Conservation (phyloP, 108 stramenopile species). For the Nitzschia palea region DNA sequence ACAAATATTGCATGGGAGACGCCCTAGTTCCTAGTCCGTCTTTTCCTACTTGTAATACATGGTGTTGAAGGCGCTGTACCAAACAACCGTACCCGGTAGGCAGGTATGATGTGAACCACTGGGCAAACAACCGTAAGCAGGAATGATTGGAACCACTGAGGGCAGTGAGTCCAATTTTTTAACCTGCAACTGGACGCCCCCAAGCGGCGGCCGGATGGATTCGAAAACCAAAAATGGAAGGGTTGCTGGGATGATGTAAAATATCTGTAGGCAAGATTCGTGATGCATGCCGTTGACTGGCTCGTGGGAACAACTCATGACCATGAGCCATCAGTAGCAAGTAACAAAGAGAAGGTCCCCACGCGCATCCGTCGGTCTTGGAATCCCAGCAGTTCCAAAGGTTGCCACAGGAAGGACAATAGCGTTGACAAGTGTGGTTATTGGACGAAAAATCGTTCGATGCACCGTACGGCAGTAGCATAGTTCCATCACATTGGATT, state of each 20-base stretch:
- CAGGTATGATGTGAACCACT: no score
- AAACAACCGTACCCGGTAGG: no score
- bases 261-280: background rate
- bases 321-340: slow-evolving; percentile 53
- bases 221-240: slow-evolving; percentile 45
- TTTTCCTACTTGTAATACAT: no score
- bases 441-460: slow-evolving; percentile 28
- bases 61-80: no score
- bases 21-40: no score
- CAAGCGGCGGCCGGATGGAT: slow-evolving; percentile 37
- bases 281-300: background rate
- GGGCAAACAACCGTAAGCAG: no score
- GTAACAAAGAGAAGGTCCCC: slow-evolving; percentile 54
- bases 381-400: slow-evolving; percentile 45
- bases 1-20: no score
- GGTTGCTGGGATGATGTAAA: slow-evolving; percentile 9
- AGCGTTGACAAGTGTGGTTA: slow-evolving; percentile 21
- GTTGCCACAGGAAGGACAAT: slow-evolving; percentile 38
- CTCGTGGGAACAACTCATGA: slow-evolving; percentile 27
- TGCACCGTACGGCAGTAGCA: slow-evolving; percentile 44
- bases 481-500: slow-evolving; percentile 38
- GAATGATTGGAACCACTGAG: no score
- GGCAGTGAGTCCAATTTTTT: no score
- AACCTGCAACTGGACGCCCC: slow-evolving; percentile 22
- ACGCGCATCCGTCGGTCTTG: slow-evolving; percentile 56